phyloP scores from a whole-genome alignment of 805 yeast genomes.

The Wickerhamomyces hampshirensis region DNA sequence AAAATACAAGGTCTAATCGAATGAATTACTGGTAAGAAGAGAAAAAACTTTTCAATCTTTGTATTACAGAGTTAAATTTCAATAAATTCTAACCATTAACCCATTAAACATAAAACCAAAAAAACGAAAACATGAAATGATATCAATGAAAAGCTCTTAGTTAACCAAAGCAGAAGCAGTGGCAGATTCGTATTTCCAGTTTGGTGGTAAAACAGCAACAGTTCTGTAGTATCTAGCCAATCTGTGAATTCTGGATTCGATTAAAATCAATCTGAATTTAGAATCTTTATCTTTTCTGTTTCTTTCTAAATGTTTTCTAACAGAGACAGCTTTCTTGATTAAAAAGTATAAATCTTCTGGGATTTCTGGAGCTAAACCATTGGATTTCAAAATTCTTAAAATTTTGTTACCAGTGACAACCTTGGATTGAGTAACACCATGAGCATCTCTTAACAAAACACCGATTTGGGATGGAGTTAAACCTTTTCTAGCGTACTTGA shows the following conservation, averaged over 20 bases:
- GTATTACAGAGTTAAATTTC: neutral
- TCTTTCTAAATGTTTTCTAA: slow-evolving; percentile 99
- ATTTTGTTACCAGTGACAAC: slow-evolving; percentile 99
- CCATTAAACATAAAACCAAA: slow-evolving; percentile 9
- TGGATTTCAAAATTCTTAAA: slow-evolving; percentile 97
- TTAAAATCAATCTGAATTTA: slow-evolving; percentile 99
- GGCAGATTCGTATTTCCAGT: slow-evolving; percentile 99
- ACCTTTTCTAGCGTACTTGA: slow-evolving; percentile 99
- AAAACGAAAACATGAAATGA: slow-evolving; percentile 13
- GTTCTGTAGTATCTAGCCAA: slow-evolving; percentile 99
- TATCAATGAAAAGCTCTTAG: slow-evolving; percentile 44
- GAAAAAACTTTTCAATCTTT: neutral
- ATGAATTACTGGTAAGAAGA: neutral
- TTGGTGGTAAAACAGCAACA: slow-evolving; percentile 97
- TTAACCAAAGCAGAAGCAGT: slow-evolving; percentile 99
- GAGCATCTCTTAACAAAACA: slow-evolving; percentile 99
- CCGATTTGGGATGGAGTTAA: slow-evolving; percentile 99
- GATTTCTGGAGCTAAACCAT: slow-evolving; percentile 99
- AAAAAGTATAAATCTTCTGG: slow-evolving; percentile 99
- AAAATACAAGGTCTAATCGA: neutral
- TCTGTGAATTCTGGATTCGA: slow-evolving; percentile 99
- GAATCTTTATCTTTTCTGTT: slow-evolving; percentile 99
- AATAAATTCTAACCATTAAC: slow-evolving; percentile 3
- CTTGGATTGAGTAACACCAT: slow-evolving; percentile 98
- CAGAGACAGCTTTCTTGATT: slow-evolving; percentile 99